Percentiles rank a stretch among this genome's conserved stretches.
These are phyloP conservation scores for Senna siamea DNA, from an alignment of 306 rosid genomes.

Conservation along the genomic window DNA sequence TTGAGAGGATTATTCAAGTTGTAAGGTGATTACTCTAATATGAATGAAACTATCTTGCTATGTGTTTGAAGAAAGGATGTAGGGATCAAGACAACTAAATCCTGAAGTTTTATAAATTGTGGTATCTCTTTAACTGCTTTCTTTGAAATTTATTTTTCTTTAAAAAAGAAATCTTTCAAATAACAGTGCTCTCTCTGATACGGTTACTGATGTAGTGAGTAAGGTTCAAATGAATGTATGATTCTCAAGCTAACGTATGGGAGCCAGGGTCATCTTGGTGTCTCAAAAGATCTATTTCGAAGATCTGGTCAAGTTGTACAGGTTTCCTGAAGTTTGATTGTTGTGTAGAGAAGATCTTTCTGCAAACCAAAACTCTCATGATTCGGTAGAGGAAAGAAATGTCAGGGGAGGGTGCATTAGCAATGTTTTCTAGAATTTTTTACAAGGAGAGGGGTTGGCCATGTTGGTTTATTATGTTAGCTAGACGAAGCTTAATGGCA, in stretches of 20 bases:
- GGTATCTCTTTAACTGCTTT: no score
- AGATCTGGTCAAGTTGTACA: slow-evolving; percentile 40
- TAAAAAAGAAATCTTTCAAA: no score
- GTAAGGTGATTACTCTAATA: no score
- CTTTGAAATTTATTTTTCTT: no score
- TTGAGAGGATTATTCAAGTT: no score
- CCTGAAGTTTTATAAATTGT: no score
- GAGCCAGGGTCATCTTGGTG: slow-evolving; percentile 49
- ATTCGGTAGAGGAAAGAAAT: slow-evolving; percentile 30
- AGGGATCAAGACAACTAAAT: no score
- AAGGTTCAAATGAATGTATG: slow-evolving; percentile 45
- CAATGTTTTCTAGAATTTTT: slow-evolving; percentile 37
- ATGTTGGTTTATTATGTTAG: slow-evolving; percentile 50
- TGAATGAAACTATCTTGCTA: no score
- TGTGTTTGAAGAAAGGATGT: no score
- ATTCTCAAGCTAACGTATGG: slow-evolving; percentile 47
- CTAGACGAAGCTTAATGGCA: slow-evolving; percentile 46
- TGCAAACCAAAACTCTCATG: slow-evolving; percentile 50
- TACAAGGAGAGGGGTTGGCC: slow-evolving; percentile 41
- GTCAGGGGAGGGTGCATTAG: slow-evolving; percentile 48
- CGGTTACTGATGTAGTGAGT: slow-evolving; percentile 34
- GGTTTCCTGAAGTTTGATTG: slow-evolving; percentile 37
- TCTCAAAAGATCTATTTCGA: slow-evolving; percentile 49
- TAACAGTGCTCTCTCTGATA: slow-evolving; percentile 41
- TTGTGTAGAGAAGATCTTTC: slow-evolving; percentile 45